phyloP scores from a whole-genome alignment of 495 filamentous ascomycete species.

The Baudoinia panamericana region DNA sequence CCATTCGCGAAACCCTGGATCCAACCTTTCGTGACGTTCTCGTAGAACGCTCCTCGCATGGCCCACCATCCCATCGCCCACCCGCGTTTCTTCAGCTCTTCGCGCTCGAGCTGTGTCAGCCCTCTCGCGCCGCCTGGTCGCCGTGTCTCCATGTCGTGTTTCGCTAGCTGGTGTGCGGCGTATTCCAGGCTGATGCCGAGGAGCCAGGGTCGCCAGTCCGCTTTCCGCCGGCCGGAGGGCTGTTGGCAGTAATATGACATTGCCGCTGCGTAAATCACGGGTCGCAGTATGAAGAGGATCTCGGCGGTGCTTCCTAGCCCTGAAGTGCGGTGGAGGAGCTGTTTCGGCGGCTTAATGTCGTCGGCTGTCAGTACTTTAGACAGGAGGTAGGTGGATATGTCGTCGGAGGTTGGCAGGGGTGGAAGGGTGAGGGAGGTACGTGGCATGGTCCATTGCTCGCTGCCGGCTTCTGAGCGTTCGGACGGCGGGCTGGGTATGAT shows the following conservation, averaged over 20 bases:
- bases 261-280: constrained; percentile 75
- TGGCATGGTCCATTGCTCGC: constrained; percentile 78
- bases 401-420: constrained; percentile 58
- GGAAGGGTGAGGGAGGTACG: constrained; percentile 78
- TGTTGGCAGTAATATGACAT: constrained; percentile 53
- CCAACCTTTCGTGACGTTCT: constrained; percentile 70
- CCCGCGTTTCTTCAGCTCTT: constrained; percentile 71
- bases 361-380: constrained; percentile 88
- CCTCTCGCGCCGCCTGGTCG: constrained; percentile 54
- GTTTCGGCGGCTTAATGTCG: constrained; percentile 81
- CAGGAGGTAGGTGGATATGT: constrained; percentile 74
- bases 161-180: constrained; percentile 70
- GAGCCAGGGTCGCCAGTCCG: constrained; percentile 74
- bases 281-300: constrained; percentile 77
- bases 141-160: constrained; percentile 52
- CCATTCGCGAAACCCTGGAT: constrained; percentile 39
- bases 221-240: constrained; percentile 35
- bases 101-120: constrained; percentile 70
- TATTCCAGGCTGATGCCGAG: constrained; percentile 79
- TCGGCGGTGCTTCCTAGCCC: constrained; percentile 67
- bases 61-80: constrained; percentile 92
- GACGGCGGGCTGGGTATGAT: constrained; percentile 25
- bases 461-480: constrained; percentile 25
- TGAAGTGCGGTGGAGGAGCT: constrained; percentile 63
- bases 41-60: constrained; percentile 91